Evolutionary conservation across 768 basidiomycete species (phyloP), one percentile per base, ranked within the genome.

Genomic region (Mycena rosella): DNA sequence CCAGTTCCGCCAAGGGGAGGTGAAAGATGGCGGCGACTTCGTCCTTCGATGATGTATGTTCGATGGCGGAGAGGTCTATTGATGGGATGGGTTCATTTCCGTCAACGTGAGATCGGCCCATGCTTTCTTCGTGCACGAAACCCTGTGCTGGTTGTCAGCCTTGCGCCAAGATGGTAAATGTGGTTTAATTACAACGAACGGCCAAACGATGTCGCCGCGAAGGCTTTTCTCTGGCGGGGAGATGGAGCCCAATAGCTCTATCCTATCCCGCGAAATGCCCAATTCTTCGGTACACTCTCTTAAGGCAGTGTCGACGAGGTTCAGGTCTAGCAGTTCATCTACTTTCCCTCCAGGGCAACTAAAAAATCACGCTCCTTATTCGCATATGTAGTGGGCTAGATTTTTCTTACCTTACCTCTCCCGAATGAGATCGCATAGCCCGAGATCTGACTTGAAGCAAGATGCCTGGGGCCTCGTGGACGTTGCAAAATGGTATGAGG

Each of bases 321-420:
- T 87, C 30, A 76, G 58, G 65, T 91, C 88, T 67, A 79, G 84
- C 90, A 87, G 73, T 55, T 88, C 78, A 75, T 94, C 92, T 30
- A 89, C 84, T 65, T 84, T 84, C 15, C 92, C 92, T 30, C 92
- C 92, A 52, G 92, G 92, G 78, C 92, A 93, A 81, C 92, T 94
- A 73, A n/a, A 58, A 27, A 44, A 26, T 56, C 11, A 15, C 5
- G 24, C 8, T 27, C 26, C 34, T 52, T 36, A 18, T 40, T 15
- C 47, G 30, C 11, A 45, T 14, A 15, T 26, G 17, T n/a, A 3
- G 34, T 20, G n/a, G n/a, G n/a, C n/a, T 17, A 17, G 15, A 27
- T n/a, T 71, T 72, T 4, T 15, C 38, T 61, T 73, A 92, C 93
- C 93, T 93, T 36, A 94, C 88, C 82, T 94, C 92, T n/a, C 93